Evolutionary conservation across 805 yeast species (phyloP), one percentile per base, ranked within the genome.

Genomic region (Sugiyamaella qingdaonensis): DNA sequence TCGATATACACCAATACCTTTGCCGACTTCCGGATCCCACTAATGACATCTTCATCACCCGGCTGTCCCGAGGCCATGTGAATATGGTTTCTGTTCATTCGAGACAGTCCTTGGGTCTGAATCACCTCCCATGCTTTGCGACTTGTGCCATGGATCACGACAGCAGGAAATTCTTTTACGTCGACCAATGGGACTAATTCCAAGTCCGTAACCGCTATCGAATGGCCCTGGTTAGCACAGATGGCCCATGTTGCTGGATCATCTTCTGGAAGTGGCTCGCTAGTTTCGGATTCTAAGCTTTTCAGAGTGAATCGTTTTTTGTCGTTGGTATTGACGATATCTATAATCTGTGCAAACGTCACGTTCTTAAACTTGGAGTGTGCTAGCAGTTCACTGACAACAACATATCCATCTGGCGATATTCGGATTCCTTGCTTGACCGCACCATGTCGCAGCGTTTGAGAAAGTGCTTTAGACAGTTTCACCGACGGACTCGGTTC

Each of bases 151-250:
- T 94, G 99, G 16, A 88, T 82, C 2, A 89, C 76, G 1, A 67
- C 64, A 0, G 87, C 21, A 2, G 76, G 94, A 46, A 81, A 72
- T 2, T 77, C 73, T 0, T 67, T 71, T 1, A 42, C 48, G 16
- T 65, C 55, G n/a, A 62, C 62, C 44, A 82, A 62, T 35, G 64
- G 72, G 46, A 50, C 64, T 29, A 80, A 67, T 29, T 76, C 74
- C 13, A 77, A 75, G 18, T 72, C 76, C 29, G 55, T 54, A 2
- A 73, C 72, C 1, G 69, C 64, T 4, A 92, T 70, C 0, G 95
- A 82, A 67, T 94, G 99, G 2, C 99, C 99, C 68, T 94, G 99
- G 49, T 85, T 84, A 2, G 99, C 98, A 64, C 97, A 81, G n/a
- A 92, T 80, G 34, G 46, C 56, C 62, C 64, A 59, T 21, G 46